Percentiles rank a stretch among this genome's conserved stretches.
These are phyloP conservation scores for Croton setiger DNA, from an alignment of 441 rosid species.

Conservation along the genomic window DNA sequence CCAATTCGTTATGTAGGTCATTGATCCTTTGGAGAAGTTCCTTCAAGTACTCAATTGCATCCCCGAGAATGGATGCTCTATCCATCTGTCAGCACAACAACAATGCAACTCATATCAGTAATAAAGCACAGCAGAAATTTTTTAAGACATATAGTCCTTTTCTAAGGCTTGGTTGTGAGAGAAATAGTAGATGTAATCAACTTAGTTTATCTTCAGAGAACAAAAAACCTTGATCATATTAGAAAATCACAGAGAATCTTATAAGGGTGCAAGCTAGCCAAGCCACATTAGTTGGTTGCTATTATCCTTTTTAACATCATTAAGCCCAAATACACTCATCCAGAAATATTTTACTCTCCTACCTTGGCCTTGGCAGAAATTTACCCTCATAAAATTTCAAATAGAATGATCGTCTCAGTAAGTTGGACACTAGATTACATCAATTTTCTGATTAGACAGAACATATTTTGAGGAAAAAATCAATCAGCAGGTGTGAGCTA, in stretches of 20 bases:
- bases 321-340: not conserved
- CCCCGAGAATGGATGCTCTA: slow-evolving; percentile 73
- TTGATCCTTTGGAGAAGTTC: slow-evolving; percentile 79
- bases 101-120: slow-evolving; percentile 3
- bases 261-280: no score
- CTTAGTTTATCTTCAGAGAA: not conserved
- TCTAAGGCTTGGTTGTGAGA: not conserved
- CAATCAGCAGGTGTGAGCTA: no score
- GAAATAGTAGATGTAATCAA: not conserved
- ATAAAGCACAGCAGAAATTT: not conserved
- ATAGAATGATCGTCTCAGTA: not conserved
- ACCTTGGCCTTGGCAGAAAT: not conserved
- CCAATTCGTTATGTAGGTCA: slow-evolving; percentile 66
- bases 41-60: slow-evolving; percentile 72
- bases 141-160: not conserved
- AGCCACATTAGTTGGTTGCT: no score
- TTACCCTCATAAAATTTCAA: not conserved
- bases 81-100: slow-evolving; percentile 52
- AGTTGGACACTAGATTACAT: not conserved
- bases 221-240: not conserved
- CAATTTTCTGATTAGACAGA: not conserved
- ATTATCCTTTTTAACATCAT: no score
- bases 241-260: no score
- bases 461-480: no score
- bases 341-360: not conserved